phyloP scores from a whole-genome alignment of 2,329 filamentous ascomycete genomes.

The Penicillium oxalicum region DNA sequence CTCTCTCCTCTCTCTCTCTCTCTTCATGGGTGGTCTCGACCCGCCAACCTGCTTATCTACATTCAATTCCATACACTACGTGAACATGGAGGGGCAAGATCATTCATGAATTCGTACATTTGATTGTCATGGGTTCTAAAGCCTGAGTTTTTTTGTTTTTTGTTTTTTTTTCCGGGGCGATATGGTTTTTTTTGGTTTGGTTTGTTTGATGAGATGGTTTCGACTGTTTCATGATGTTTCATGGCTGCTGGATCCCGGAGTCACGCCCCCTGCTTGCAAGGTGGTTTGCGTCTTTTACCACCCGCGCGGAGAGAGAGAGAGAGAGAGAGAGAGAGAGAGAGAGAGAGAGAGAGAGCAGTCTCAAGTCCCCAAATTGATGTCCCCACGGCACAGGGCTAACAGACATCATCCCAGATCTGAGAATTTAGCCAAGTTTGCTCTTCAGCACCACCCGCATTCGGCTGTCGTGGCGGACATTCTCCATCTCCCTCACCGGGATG shows the following conservation, averaged over 20 bases:
- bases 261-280: too few relatives aligned
- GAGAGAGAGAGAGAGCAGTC: too few relatives aligned
- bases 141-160: neutral
- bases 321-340: too few relatives aligned
- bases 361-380: too few relatives aligned
- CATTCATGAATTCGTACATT: slow-evolving; percentile 38
- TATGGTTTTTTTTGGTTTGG: slow-evolving; percentile 6
- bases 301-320: too few relatives aligned
- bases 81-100: neutral
- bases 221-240: too few relatives aligned
- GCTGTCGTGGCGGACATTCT: slow-evolving; percentile 77
- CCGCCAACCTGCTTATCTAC: slow-evolving; percentile 15
- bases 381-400: neutral
- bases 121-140: neutral
- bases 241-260: too few relatives aligned
- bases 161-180: neutral
- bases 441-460: slow-evolving; percentile 55
- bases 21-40: too few relatives aligned
- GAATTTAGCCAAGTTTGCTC: slow-evolving; percentile 54
- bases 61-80: neutral
- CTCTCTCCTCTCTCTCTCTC: too few relatives aligned
- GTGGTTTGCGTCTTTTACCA: too few relatives aligned
- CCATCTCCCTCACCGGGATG: slow-evolving; percentile 66
- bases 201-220: slow-evolving; percentile 1
- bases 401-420: slow-evolving; percentile 44